A percentile compares a stretch with the other conserved stretches of the same genome.
Conservation (phyloP, 2,329 filamentous ascomycete genomes). For the Macrophomina phaseolina region DNA sequence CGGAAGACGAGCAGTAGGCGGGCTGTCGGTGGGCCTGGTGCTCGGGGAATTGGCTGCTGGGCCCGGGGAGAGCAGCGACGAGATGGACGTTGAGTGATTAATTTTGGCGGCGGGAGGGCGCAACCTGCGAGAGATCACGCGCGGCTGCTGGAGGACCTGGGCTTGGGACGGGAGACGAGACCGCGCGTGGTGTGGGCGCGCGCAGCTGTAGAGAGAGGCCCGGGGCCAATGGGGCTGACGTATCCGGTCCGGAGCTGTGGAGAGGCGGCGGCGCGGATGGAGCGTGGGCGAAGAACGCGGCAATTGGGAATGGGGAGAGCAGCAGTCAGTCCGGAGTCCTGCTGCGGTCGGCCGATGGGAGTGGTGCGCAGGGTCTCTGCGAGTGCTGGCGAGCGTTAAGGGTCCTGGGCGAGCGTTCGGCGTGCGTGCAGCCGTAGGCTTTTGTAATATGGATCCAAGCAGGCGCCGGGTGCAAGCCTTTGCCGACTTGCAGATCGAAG, state of each 20-base stretch:
- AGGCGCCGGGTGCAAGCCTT: conserved; percentile 19
- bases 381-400: conserved; percentile 6
- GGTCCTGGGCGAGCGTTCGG: conserved; percentile 17
- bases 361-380: conserved; percentile 6
- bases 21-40: conserved; percentile 24
- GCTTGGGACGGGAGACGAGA: neutral
- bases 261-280: neutral
- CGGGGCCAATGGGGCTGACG: conserved; percentile 18
- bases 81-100: conserved; percentile 27
- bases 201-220: neutral
- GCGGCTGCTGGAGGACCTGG: neutral
- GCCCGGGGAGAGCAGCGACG: conserved; percentile 27
- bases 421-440: conserved; percentile 15
- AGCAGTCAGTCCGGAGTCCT: neutral
- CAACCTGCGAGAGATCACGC: conserved; percentile 25
- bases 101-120: conserved; percentile 27
- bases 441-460: conserved; percentile 22
- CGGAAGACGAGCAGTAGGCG: conserved; percentile 25
- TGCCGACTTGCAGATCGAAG: conserved; percentile 25
- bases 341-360: neutral
- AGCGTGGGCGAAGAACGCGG: neutral
- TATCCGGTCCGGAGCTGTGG: conserved; percentile 8
- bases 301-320: neutral
- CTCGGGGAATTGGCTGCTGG: conserved; percentile 10
- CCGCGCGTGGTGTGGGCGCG: neutral